A percentile compares a stretch with the other conserved stretches of the same genome.
Evolutionary conservation across 306 rosid species (phyloP).

Genomic region (Malus fusca): DNA sequence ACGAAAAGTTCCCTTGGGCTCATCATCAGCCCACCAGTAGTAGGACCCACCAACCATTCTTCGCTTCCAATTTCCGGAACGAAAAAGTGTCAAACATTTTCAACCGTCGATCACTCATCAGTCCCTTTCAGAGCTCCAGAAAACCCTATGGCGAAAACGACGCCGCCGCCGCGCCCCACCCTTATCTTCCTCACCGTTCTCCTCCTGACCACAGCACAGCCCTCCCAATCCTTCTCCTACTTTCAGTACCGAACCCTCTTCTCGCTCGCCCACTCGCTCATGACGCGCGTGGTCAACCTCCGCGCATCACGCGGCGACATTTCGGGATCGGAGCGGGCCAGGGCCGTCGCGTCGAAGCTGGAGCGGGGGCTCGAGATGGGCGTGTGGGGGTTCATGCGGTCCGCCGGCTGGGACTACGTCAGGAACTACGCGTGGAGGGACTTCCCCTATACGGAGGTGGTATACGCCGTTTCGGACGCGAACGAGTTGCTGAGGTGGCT

Average conservation of each 20-base stretch:
- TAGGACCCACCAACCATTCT: background rate
- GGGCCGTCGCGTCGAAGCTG: constrained; percentile 38
- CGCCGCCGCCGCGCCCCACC: constrained; percentile 27
- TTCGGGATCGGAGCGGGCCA: constrained; percentile 52
- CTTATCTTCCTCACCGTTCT: constrained; percentile 22
- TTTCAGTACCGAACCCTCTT: constrained; percentile 31
- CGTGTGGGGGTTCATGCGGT: constrained; percentile 38
- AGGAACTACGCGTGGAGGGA: constrained; percentile 53
- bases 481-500: constrained; percentile 48
- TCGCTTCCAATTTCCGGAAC: background rate
- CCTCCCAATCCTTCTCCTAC: constrained; percentile 41
- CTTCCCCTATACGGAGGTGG: constrained; percentile 29
- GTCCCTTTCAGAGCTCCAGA: background rate
- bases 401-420: constrained; percentile 55
- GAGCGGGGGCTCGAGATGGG: constrained; percentile 43
- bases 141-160: constrained; percentile 30
- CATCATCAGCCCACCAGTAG: background rate
- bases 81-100: background rate
- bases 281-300: constrained; percentile 61
- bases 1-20: background rate
- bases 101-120: background rate
- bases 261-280: constrained; percentile 61
- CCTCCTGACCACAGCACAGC: constrained; percentile 31
- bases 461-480: constrained; percentile 43
- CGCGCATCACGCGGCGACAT: constrained; percentile 65